These are phyloP conservation scores for Myriosclerotinia curreyana DNA, from an alignment of 2,329 filamentous ascomycete species.

Conservation along the genomic window DNA sequence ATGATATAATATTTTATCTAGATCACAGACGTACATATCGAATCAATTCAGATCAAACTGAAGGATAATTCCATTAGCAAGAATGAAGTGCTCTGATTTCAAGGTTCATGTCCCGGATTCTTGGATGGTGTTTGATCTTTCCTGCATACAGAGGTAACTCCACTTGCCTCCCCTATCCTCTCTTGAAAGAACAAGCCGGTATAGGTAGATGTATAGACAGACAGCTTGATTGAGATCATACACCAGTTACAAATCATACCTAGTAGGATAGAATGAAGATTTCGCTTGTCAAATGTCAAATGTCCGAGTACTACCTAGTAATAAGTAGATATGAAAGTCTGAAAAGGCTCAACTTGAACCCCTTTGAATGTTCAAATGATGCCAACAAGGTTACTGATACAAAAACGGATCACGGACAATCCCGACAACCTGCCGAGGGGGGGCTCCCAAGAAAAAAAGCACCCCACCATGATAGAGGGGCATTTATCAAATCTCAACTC, in stretches of 20 bases:
- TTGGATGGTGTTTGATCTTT: neutral
- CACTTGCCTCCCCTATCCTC: neutral
- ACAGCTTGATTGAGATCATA: neutral
- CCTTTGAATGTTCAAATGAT: neutral
- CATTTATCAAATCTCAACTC: slow-evolving; percentile 25
- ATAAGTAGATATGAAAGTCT: neutral
- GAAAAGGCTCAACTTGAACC: neutral
- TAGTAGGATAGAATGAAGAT: neutral
- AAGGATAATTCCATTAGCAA: neutral
- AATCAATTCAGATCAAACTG: neutral
- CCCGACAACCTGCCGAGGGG: slow-evolving; percentile 17
- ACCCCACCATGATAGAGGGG: slow-evolving; percentile 34
- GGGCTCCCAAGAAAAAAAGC: slow-evolving; percentile 15
- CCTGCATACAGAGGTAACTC: neutral
- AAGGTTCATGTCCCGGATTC: neutral
- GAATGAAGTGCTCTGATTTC: neutral
- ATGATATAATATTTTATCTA: neutral
- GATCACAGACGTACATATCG: slow-evolving; percentile 3
- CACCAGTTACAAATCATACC: neutral
- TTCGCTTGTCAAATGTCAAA: neutral
- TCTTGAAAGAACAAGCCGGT: neutral
- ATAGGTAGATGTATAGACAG: too few relatives aligned
- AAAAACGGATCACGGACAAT: slow-evolving; percentile 7
- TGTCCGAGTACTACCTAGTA: too few relatives aligned
- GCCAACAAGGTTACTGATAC: slow-evolving; percentile 6